Evolutionary conservation across 2,329 filamentous ascomycete species (phyloP).

Genomic region (Fusarium redolens): DNA sequence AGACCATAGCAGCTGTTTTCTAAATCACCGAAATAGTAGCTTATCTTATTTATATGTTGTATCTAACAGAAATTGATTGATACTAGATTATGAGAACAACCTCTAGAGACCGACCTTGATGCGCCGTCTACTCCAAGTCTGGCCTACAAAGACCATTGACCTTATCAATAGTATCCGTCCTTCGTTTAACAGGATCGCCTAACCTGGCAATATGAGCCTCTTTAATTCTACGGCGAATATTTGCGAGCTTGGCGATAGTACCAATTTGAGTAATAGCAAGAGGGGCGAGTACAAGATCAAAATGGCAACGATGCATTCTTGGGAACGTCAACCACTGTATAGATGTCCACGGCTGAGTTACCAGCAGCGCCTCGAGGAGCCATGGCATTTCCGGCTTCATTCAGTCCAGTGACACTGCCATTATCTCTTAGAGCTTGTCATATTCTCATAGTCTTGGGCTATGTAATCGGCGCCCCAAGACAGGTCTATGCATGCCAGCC

Average conservation of each 20-base stretch:
- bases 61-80: too few relatives aligned
- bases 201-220: neutral
- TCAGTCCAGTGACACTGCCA: neutral
- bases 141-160: neutral
- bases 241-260: neutral
- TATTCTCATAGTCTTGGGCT: too few relatives aligned
- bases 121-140: neutral
- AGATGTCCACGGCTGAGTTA: neutral
- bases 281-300: neutral
- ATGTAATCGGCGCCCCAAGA: too few relatives aligned
- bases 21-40: fast-evolving
- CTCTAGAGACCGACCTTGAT: fast-evolving
- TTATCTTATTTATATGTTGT: neutral
- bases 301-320: neutral
- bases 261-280: neutral
- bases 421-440: too few relatives aligned
- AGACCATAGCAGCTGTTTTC: fast-evolving
- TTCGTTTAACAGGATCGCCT: neutral
- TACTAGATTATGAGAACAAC: neutral
- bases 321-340: neutral
- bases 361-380: neutral
- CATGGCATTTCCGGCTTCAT: neutral
- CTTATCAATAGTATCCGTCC: neutral
- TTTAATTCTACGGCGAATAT: neutral
- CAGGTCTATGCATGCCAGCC: too few relatives aligned